phyloP scores from a whole-genome alignment of 371 early-diverging fungal species.

The Phascolomyces articulosus region DNA sequence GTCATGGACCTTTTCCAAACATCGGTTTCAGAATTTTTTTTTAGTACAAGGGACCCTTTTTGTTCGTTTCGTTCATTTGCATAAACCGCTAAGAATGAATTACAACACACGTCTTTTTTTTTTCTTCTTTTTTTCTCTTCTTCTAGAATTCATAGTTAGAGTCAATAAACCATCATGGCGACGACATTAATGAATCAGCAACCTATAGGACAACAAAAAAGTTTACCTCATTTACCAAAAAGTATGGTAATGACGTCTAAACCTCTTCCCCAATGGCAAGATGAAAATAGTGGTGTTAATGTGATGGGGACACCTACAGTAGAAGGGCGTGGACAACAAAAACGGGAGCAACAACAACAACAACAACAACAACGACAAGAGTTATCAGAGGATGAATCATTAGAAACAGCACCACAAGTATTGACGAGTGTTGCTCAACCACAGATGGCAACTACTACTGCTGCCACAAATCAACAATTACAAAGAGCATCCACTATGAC shows the following conservation, averaged over 20 bases:
- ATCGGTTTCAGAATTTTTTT: conserved; percentile 6
- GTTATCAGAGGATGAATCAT: too few species aligned
- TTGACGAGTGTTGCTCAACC: too few species aligned
- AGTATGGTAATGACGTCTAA: conserved; percentile 29
- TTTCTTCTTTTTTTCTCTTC: not conserved
- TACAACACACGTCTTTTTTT: not conserved
- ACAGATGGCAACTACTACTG: too few species aligned
- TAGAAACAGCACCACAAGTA: too few species aligned
- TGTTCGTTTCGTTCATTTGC: too few species aligned
- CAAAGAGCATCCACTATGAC: too few species aligned
- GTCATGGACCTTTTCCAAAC: not conserved
- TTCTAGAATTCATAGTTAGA: not conserved
- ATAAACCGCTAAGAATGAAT: too few species aligned
- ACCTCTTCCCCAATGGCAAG: not conserved
- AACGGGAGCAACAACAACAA: conserved; percentile 11
- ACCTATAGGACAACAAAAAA: conserved; percentile 13
- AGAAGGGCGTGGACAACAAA: conserved; percentile 10
- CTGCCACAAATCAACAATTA: not conserved
- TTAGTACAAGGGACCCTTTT: conserved; percentile 2
- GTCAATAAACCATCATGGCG: not conserved
- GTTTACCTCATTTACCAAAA: conserved; percentile 41
- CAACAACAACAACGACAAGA: conserved; percentile 5
- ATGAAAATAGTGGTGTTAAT: conserved; percentile 13
- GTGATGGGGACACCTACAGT: conserved; percentile 4
- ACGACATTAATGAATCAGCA: conserved; percentile 5